phyloP scores from a whole-genome alignment of 768 basidiomycete species.

The Auricularia heimuer region DNA sequence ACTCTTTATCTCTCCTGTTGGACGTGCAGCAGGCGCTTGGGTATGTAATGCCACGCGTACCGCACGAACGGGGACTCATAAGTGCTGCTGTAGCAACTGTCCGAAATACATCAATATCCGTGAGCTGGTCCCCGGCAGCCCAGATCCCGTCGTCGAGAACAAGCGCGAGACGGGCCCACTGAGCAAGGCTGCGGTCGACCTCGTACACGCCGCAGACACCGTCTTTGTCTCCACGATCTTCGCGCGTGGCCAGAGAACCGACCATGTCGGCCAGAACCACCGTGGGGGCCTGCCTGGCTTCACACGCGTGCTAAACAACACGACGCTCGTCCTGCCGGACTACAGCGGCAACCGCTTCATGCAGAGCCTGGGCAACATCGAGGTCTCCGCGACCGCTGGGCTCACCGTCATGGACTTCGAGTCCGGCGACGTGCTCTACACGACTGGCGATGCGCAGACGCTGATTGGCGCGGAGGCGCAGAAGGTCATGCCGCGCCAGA shows the following conservation, averaged over 20 bases:
- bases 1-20: conserved; percentile 28
- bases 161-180: neutral
- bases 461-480: conserved; percentile 39
- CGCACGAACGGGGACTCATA: neutral
- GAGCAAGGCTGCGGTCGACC: conserved; percentile 28
- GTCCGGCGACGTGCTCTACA: conserved; percentile 48
- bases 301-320: conserved; percentile 47
- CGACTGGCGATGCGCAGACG: conserved; percentile 48
- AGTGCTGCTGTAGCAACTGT: conserved; percentile 39
- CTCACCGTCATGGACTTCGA: conserved; percentile 47
- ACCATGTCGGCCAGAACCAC: conserved; percentile 54
- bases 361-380: conserved; percentile 55
- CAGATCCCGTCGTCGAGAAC: conserved; percentile 24
- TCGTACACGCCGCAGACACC: conserved; percentile 42
- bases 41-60: conserved; percentile 25
- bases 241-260: conserved; percentile 32
- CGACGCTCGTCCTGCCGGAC: conserved; percentile 50
- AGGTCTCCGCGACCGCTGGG: conserved; percentile 44
- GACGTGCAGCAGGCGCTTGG: conserved; percentile 48
- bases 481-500: conserved; percentile 45
- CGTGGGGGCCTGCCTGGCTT: conserved; percentile 57
- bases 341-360: conserved; percentile 55
- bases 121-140: conserved; percentile 34
- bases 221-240: conserved; percentile 49
- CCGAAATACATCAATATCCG: conserved; percentile 60